Evolutionary conservation across 2,329 filamentous ascomycete species (phyloP), one percentile per base, ranked within the genome.

Genomic region (Fusarium nematophilum): DNA sequence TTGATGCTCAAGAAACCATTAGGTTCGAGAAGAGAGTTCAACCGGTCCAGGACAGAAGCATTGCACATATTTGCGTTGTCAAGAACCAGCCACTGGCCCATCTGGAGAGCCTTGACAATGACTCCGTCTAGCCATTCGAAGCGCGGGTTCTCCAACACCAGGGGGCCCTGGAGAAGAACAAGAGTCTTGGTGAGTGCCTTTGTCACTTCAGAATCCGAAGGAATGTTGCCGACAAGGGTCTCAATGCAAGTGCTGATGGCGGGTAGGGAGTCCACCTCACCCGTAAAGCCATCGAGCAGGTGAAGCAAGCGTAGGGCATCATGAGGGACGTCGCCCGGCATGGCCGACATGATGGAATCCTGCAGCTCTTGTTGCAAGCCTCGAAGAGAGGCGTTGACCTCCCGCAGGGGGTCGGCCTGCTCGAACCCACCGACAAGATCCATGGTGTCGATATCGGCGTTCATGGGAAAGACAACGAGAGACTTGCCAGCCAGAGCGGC

Each of bases 1-100:
- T 97, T 98, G 72, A 99, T 90, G 67, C 91, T 92, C 17, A 99
- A 79, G 59, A 87, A 88, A 1, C 95, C 95, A 69, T 93, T 89
- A 0, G 93, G 93, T 72, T 99, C 95, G 7, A 98, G 88, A 8
- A 99, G 79, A 1, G 95, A 98, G 73, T 99, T 99, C 45, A 99
- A 80, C 59, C 96, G 86, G 75, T 99, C 95, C 9, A 99, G 83
- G 1, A 99, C 95, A 6, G 94, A 97, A 18, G 94, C 90, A 69
- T 90, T 97, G 78, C 96, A 99, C 53, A 99, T 84, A 70, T 99
- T 99, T 57, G 96, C 95, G 75, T 99, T 97, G 75, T 99, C 95
- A 17, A 99, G 86, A 9, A 99, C 89, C 14, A 99, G 82, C 95
- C 95, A 99, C 57, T 93, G 86, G 11, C 95, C 95, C 65, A 89